phyloP scores from a whole-genome alignment of 305 asterid species.

The Rubia peregrina region DNA sequence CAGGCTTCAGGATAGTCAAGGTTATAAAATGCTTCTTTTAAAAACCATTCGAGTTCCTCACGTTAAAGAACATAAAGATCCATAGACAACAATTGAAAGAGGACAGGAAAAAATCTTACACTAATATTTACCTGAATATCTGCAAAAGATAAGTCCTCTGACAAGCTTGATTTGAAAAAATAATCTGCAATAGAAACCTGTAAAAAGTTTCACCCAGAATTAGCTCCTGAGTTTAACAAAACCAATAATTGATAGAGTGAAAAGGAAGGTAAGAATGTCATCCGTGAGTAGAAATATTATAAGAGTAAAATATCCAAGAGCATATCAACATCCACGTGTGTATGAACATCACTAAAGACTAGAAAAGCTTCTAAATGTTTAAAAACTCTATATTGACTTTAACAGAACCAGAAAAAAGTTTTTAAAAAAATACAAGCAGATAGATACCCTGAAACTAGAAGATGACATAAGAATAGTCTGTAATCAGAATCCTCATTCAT shows the following conservation, averaged over 20 bases:
- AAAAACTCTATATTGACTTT: neutral
- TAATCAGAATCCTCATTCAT: neutral
- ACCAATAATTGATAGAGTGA: neutral
- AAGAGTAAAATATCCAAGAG: neutral
- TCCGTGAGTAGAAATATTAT: neutral
- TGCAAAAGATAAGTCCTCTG: conserved; percentile 63
- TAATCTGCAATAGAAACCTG: conserved; percentile 87
- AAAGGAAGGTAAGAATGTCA: neutral
- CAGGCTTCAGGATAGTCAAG: neutral
- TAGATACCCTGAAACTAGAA: neutral
- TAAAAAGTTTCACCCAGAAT: conserved; percentile 5
- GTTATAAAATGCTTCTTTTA: neutral
- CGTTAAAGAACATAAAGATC: neutral
- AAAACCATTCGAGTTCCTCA: neutral
- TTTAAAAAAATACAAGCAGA: neutral
- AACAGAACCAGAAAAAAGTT: neutral
- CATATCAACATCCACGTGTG: neutral
- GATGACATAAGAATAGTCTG: conserved; percentile 1
- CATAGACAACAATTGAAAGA: neutral
- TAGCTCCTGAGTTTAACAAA: neutral
- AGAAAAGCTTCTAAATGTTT: neutral
- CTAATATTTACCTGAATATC: conserved; percentile 60
- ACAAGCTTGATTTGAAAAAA: conserved; percentile 67
- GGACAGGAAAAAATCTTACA: neutral
- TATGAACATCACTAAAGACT: neutral